phyloP scores from a whole-genome alignment of 2,329 filamentous ascomycete genomes.

The Penicillium janthinellum region DNA sequence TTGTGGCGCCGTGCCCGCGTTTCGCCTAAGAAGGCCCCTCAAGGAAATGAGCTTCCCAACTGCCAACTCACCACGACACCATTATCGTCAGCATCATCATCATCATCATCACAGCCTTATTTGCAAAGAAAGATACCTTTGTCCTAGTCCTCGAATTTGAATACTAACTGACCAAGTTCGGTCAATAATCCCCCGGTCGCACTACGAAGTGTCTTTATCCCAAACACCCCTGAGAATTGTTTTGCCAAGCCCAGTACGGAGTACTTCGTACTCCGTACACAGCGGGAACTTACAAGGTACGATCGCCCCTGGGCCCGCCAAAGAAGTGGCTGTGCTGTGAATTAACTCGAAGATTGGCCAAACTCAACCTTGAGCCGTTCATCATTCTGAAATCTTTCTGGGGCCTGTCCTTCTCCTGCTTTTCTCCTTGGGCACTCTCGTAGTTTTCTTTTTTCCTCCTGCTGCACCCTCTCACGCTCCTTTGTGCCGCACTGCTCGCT shows the following conservation, averaged over 20 bases:
- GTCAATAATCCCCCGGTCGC: not conserved
- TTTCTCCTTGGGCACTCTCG: not conserved
- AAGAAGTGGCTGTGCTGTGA: slow-evolving; percentile 1
- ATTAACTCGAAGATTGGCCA: not conserved
- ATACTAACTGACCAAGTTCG: not conserved
- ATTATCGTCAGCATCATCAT: not conserved
- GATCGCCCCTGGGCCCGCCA: not conserved
- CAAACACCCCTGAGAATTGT: not conserved
- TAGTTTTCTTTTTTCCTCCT: not conserved
- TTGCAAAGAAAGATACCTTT: not conserved
- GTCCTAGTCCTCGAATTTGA: not conserved
- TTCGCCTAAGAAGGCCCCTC: not conserved
- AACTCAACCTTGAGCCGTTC: not conserved
- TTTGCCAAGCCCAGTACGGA: not conserved
- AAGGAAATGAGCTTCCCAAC: not conserved
- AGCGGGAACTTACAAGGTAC: not conserved
- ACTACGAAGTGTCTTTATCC: not conserved
- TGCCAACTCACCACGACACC: not conserved
- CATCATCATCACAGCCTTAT: not conserved
- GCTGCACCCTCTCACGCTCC: not conserved
- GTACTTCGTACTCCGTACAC: not conserved
- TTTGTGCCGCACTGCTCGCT: not conserved
- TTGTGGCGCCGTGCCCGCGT: not conserved
- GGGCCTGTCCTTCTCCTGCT: not conserved
- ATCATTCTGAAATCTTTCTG: not conserved